Evolutionary conservation across 768 basidiomycete species (phyloP), one percentile per base, ranked within the genome.

Genomic region (Strobilomyces confusus): DNA sequence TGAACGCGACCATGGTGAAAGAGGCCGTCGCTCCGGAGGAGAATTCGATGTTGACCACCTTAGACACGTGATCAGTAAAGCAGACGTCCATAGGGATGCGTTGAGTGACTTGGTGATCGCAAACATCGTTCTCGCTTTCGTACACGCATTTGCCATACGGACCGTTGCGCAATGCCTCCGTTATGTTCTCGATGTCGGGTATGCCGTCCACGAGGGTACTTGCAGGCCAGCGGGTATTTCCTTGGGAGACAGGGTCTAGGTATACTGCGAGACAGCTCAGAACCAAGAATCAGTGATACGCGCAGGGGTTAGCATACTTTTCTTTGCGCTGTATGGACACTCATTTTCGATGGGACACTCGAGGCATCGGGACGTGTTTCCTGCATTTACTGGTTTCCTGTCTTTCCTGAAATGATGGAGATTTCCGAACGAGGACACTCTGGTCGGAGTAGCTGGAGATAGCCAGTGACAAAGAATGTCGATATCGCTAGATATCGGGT

Each of bases 1-100:
- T 89, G 64, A 83, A 89, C 13, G 92, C 92, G 44, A 91, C 80
- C 90, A 95, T 92, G 19, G 92, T 93, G 68, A 95, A 89, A 0
- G 89, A 89, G 13, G 80, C 89, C 0, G 92, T 94, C 26, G 81
- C 77, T 15, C 91, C 90, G 47, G 83, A 82, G 8, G 86, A 83
- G 67, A 90, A 95, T 63, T 93, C 88, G 51, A 95, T 70, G 66
- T 92, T 94, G 57, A 95, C 92, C 43, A 94, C 87, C 81, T 81
- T 51, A 4, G 25, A 34, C 7, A 19, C 14, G 7, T 17, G 4
- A 43, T 55, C 25, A 59, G 33, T n/a, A 19, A 29, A 9, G 12
- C 8, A 19, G 33, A 17, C 26, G 40, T 22, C 9, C 33, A 42
- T 9, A 32, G 34, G 15, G 22, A 41, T 23, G 45, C 20, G 40